Evolutionary conservation across 192 early-diverging fungal genomes (phyloP), one percentile per base, ranked within the genome.

Genomic region (Chytriomyces sp.): DNA sequence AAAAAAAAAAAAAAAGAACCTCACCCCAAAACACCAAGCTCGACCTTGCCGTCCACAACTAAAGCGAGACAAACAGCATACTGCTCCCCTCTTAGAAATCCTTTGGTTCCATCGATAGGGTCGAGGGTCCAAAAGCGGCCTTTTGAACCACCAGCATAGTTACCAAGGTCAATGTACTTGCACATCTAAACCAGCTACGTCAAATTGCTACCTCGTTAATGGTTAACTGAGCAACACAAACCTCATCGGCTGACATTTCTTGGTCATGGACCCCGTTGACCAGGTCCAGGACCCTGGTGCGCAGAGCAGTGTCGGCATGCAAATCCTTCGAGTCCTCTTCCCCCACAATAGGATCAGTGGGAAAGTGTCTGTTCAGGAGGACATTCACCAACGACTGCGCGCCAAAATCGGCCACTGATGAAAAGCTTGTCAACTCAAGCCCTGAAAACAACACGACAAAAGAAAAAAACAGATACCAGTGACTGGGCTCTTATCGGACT

Each of bases 51-150:
- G 81, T 98, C 92, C 2, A 93, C 84, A 75, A 98, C 91, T 59
- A 98, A 85, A 18, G 96, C 94, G 44, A 99, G 86, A 78, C 97
- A 98, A 4, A 99, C 96, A 0, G 97, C 96, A 85, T 90, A 99
- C 86, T 99, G 98, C 79, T 95, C 96, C 68, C 97, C 96, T 65
- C 98, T 90, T 81, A 99, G 82, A 77, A 99, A 99, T 43, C 98
- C 98, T 82, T 97, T 98, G 35, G 98, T 99, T 20, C 98, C 98
- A 82, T 99, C 89, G 69, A 90, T 90, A 2, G 89, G 89, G 81
- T 90, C 89, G 69, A 90, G 69, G 4, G 88, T 89, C 89, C 89
- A 90, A 78, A 89, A 89, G 26, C 96, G 90, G 44, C 93, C 95
- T 61, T 82, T 80, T 2, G 90, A 47, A 6, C 95, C 94, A 23